phyloP scores from a whole-genome alignment of 2,329 filamentous ascomycete species.

The Aspergillus sp. region DNA sequence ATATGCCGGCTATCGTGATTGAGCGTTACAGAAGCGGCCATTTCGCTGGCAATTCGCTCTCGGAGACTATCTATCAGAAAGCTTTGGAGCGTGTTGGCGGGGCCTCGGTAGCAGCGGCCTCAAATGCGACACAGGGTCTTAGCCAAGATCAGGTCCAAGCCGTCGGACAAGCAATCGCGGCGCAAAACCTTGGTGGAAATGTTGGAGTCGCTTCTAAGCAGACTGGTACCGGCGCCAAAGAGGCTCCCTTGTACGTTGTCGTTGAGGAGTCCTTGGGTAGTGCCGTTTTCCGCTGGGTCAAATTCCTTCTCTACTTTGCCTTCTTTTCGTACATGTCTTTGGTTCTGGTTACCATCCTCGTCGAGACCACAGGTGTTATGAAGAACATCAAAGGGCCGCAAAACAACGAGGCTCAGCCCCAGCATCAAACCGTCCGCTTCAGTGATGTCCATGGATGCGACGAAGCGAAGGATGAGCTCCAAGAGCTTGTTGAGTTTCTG shows the following conservation, averaged over 20 bases:
- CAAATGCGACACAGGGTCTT: constrained; percentile 43
- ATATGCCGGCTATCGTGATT: constrained; percentile 90
- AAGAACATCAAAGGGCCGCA: constrained; percentile 75
- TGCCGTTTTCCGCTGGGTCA: constrained; percentile 87
- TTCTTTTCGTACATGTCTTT: constrained; percentile 79
- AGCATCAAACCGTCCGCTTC: constrained; percentile 90
- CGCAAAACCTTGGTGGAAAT: constrained; percentile 69
- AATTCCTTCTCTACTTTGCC: constrained; percentile 78
- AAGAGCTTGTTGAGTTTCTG: constrained; percentile 95
- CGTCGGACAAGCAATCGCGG: constrained; percentile 80
- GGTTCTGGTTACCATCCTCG: constrained; percentile 76
- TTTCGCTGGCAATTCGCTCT: constrained; percentile 78
- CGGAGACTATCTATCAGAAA: constrained; percentile 78
- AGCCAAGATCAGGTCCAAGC: constrained; percentile 71
- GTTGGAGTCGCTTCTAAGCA: constrained; percentile 55
- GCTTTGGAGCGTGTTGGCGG: constrained; percentile 69
- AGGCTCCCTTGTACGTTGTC: constrained; percentile 89
- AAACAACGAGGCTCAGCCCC: constrained; percentile 84
- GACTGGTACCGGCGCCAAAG: constrained; percentile 71
- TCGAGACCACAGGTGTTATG: constrained; percentile 79
- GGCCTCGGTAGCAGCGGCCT: constrained; percentile 31
- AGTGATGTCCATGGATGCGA: constrained; percentile 95
- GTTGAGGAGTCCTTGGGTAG: constrained; percentile 86
- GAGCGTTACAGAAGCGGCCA: constrained; percentile 86
- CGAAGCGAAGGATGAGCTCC: constrained; percentile 96